Base-by-base conservation (phyloP, 371 early-diverging fungal species). In the Lichtheimia corymbifera region DNA sequence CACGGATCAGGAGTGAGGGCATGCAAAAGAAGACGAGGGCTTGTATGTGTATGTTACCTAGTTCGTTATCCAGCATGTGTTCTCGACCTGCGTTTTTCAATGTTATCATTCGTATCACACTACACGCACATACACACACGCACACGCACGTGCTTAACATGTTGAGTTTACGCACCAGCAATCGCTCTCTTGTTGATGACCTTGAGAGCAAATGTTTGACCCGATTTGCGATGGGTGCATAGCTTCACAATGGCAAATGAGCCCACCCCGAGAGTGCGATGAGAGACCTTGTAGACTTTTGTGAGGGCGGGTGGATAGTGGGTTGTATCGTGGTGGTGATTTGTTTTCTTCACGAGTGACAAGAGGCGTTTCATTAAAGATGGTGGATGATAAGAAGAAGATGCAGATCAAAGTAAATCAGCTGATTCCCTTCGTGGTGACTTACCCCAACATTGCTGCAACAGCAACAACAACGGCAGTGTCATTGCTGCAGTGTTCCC, bases 161-260 rank as follows among this genome's bases (percentile, higher is more conserved):
- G 22, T 22, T 22, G 9, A 44, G 15, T 4, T 53, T 3, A 17
- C 53, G 57, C 67, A 71, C 83, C 83, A 59, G 74, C 75, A 56
- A 86, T 79, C 1, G 79, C 80, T 59, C 83, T 86, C 61, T 88
- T 88, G 66, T 91, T 84, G 57, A 93, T 88, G 62, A 93, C 91
- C 68, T 93, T 92, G 49, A 93, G 82, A 15, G 94, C 94, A 71
- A 68, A 91, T 13, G 82, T 74, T 49, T 86, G 69, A 53, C 85
- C 84, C 18, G 84, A 84, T 2, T 68, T 66, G 18, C 78, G 73
- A 58, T 90, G 83, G 24, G 75, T 74, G 40, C 83, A 87, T 59
- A 86, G 76, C 68, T 89, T 91, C 61, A 93, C 94, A 42, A 91
- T 91, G n/a, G 90, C 90, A 76, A 93, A 93, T 0, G 92, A 90